These are phyloP conservation scores for Monilinia fructigena DNA, from an alignment of 2,329 filamentous ascomycete species.

Conservation along the genomic window DNA sequence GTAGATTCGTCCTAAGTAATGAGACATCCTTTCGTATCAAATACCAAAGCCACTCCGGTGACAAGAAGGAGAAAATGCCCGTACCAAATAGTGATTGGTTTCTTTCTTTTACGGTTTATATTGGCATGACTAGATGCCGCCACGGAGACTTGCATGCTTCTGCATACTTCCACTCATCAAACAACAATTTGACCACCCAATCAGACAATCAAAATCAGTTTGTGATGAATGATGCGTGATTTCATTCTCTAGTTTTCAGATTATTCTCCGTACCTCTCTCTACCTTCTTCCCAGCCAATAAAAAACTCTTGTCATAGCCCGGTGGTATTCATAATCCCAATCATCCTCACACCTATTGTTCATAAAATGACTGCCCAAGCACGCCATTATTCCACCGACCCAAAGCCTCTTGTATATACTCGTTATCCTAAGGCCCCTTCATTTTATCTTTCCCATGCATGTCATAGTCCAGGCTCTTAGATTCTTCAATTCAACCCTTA, in stretches of 20 bases:
- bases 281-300: not conserved
- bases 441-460: slow-evolving; percentile 23
- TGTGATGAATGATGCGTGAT: not conserved
- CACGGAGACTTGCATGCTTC: slow-evolving; percentile 1
- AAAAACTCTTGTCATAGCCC: not conserved
- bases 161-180: not conserved
- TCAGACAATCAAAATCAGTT: not conserved
- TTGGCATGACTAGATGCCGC: not conserved
- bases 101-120: not conserved
- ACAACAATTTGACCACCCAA: not conserved
- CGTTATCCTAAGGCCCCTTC: slow-evolving; percentile 26
- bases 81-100: not conserved
- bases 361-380: not conserved
- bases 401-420: slow-evolving; percentile 15
- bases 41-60: not conserved
- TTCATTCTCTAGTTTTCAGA: not conserved
- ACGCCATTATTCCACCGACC: not conserved
- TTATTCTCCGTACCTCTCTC: not conserved
- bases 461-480: slow-evolving; percentile 30
- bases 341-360: not conserved
- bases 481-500: slow-evolving; percentile 28
- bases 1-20: not conserved
- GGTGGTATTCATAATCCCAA: not conserved
- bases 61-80: too few relatives aligned
- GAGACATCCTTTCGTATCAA: not conserved